Evolutionary conservation across 441 rosid genomes (phyloP).

Genomic region (Populus tomentosa): DNA sequence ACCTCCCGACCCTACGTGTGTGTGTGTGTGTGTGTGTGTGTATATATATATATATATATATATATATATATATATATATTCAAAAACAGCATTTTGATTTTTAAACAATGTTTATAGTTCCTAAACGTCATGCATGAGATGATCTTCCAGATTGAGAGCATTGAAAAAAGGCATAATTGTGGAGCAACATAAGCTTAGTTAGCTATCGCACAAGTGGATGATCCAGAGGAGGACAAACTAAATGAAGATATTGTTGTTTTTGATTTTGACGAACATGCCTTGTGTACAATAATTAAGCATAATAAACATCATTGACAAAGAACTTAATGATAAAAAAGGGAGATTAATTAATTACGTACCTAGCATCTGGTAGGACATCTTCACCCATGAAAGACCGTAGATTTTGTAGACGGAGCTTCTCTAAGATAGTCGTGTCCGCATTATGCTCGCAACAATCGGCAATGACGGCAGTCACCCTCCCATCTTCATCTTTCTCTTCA

Average conservation of each 20-base stretch:
- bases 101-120: no score
- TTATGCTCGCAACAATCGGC: constrained; percentile 95
- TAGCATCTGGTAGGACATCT: constrained; percentile 80
- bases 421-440: constrained; percentile 73
- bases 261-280: background rate
- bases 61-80: background rate
- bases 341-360: constrained; percentile 27
- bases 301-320: background rate
- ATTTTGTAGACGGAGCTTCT: constrained; percentile 64
- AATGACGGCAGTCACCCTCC: constrained; percentile 55
- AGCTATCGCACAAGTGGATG: background rate
- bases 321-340: background rate
- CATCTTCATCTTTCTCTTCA: constrained; percentile 78
- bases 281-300: background rate
- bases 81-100: no score
- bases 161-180: background rate
- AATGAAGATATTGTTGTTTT: background rate
- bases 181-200: background rate
- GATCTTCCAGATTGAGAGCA: background rate
- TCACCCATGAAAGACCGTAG: constrained; percentile 57
- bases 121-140: background rate
- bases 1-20: constrained; percentile 76
- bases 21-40: no score
- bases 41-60: no score
- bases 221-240: background rate